Evolutionary conservation across 768 basidiomycete species (phyloP), one percentile per base, ranked within the genome.

Genomic region (Leccinum disarticulatum): DNA sequence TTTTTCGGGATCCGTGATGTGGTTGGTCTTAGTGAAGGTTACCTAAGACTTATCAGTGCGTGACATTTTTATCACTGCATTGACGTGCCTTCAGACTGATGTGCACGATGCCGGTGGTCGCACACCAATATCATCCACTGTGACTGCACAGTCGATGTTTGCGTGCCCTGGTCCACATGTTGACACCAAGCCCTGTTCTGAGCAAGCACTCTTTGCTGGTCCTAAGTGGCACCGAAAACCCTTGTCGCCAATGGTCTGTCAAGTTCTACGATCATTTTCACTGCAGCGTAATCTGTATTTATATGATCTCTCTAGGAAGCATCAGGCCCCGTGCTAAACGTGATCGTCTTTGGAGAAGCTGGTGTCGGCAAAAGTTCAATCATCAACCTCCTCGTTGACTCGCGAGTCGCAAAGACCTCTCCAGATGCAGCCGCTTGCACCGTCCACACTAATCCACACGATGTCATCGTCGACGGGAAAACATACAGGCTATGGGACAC

Each of bases 301-400:
- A 62, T 54, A 19, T 58, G 49, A 56, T 35, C 13, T 41, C 35
- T 27, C 31, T 35, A 64, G 62, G 54, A 22, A 28, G 58, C 53
- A 36, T 28, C 52, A 27, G 36, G 25, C 17, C 56, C 61, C 4
- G 60, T 38, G 30, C 54, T 56, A 50, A 80, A 80, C 59, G 66
- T 79, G 53, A 55, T 80, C 50, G 41, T 80, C n/a, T 81, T 80
- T 59, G 80, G 79, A n/a, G 78, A 80, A 62, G 66, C 71, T 9
- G 79, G 79, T 36, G 60, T 69, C 38, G 75, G 75, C 31, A 81
- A 81, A 56, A 81, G 80, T 59, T 79, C 77, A 1, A 61, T 80
- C 19, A 55, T 81, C 56, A 81, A 81, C 61, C 73, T 81, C 63
- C 48, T 80, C 47, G 57, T 60, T 19, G 71, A 71, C 41, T 58